Base-by-base conservation (phyloP, 768 basidiomycete species). In the Dioszegia crocea region DNA sequence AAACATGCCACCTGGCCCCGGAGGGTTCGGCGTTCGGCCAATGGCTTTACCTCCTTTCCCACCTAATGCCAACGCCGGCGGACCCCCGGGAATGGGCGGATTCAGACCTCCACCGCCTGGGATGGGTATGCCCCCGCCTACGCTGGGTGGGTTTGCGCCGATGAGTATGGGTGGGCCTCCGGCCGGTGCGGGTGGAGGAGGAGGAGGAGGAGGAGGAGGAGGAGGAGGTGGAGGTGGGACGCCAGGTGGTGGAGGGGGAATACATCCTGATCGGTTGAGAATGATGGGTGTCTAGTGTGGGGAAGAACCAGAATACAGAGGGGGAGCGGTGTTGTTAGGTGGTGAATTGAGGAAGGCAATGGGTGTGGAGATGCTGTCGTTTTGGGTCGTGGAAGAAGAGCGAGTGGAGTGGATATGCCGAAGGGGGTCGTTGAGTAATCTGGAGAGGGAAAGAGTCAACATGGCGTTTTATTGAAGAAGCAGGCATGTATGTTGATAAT, bases 201-300 rank as follows among this genome's bases (percentile, higher is more conserved):
- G 11, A 4, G 47, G 45, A 23, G 45, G 21, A 23, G 11, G 23
- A 3, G 16, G 9, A 21, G 30, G 47, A 14, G 47, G 47, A 31
- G 30, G 27, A 16, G 5, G 3, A 30, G 47, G 47, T 4, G 47
- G 47, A 23, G 44, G 27, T 3, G 49, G 17, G 19, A 14, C 49
- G 19, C 40, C 40, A 8, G 40, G 40, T 10, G 49, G 23, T 4
- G 56, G 46, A 11, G 64, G 66, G 21, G 71, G 74, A 10, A 65
- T 74, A 51, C 74, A 76, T 61, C 75, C 75, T 21, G 75, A 76
- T 55, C 49, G 75, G 19, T 52, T 76, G 60, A 65, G 75, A 31
- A 76, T 76, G 75, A 70, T 76, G 70, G 75, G 75, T 47, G 43
- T 45, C 21, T 70, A 57, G 29, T 26, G 23, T 3, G 23, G 23